phyloP scores from a whole-genome alignment of 1,284 basidiomycete genomes.

The Laetiporus sulphureus region DNA sequence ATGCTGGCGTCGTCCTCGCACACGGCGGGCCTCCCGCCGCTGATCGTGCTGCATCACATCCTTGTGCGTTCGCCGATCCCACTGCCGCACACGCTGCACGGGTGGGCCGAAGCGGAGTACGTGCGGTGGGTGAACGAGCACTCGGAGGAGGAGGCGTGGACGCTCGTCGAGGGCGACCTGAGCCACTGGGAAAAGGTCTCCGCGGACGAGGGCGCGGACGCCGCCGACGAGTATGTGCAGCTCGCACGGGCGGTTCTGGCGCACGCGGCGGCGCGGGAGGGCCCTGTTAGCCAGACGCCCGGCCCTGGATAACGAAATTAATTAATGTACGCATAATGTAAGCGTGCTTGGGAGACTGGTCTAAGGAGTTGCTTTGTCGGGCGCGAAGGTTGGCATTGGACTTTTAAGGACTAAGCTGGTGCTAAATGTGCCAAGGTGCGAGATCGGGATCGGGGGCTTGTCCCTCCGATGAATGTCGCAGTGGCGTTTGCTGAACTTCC shows the following conservation, averaged over 20 bases:
- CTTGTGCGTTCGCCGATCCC: slow-evolving; percentile 83
- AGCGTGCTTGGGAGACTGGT: neutral
- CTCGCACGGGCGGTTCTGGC: slow-evolving; percentile 57
- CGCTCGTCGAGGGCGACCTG: slow-evolving; percentile 64
- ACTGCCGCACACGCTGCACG: slow-evolving; percentile 81
- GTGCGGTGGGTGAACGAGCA: slow-evolving; percentile 84
- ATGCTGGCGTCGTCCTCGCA: slow-evolving; percentile 57
- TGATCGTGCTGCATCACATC: slow-evolving; percentile 87
- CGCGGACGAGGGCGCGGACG: slow-evolving; percentile 43
- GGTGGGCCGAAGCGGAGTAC: slow-evolving; percentile 92
- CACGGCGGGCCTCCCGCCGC: slow-evolving; percentile 69
- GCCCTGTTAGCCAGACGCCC: neutral
- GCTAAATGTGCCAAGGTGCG: too few species aligned
- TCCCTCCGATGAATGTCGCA: too few species aligned
- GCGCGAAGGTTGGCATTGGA: neutral
- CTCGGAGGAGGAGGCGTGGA: slow-evolving; percentile 62
- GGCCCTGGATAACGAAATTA: neutral
- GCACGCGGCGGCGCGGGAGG: slow-evolving; percentile 20
- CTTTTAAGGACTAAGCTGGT: too few species aligned
- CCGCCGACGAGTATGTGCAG: slow-evolving; percentile 50
- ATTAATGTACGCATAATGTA: neutral
- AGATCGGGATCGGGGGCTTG: too few species aligned
- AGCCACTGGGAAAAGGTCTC: slow-evolving; percentile 66
- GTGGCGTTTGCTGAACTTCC: too few species aligned
- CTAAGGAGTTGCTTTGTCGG: neutral